Base-by-base conservation (phyloP, 2,329 filamentous ascomycete species). In the Ploettnerulaceae sp. region DNA sequence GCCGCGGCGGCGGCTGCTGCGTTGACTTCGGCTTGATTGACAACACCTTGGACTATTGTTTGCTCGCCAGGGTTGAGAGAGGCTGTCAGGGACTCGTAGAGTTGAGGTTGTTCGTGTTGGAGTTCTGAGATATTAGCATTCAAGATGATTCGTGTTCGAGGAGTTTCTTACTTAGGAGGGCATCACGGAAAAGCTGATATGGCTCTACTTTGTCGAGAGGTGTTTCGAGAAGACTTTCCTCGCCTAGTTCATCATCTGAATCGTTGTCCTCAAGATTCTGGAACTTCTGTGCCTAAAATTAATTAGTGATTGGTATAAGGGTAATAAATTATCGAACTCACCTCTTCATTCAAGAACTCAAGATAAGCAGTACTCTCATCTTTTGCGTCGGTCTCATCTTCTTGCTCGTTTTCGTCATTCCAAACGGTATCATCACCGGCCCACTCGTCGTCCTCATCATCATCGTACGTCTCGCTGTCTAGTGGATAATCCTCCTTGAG, bases 131-230 rank as follows among this genome's bases (percentile, higher is more conserved):
- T 14, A 20, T 54, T 51, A 57, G 51, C 40, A 40, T 9, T 15
- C 14, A 3, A 15, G 22, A 15, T 49, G 15, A 34, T 47, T 17
- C 22, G 24, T 14, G 20, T 41, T n/a, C 2, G 15, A 20, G 18
- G 7, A 12, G 4, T 12, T 38, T 51, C 87, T 67, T 81, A 95
- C 90, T 85, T 63, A 91, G 68, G 56, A 97, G 72, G 14, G 87
- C 83, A 52, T 78, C 75, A 65, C 89, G 85, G 77, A 98, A 96
- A 52, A 95, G 73, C 64, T 83, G 79, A 62, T 98, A 98, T 2
- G 91, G 90, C 69, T 98, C 93, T 52, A 98, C 77, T 70, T 93
- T 93, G 67, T 98, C 93, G 18, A 98, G 75, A 12, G 91, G 90
- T 9, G 91, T 95, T 68, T 98, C 93, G 2, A 98, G 79, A 41